A percentile compares a stretch with the other conserved stretches of the same genome.
Conservation (phyloP, 2,329 filamentous ascomycete species). For the Monosporascus sp. region DNA sequence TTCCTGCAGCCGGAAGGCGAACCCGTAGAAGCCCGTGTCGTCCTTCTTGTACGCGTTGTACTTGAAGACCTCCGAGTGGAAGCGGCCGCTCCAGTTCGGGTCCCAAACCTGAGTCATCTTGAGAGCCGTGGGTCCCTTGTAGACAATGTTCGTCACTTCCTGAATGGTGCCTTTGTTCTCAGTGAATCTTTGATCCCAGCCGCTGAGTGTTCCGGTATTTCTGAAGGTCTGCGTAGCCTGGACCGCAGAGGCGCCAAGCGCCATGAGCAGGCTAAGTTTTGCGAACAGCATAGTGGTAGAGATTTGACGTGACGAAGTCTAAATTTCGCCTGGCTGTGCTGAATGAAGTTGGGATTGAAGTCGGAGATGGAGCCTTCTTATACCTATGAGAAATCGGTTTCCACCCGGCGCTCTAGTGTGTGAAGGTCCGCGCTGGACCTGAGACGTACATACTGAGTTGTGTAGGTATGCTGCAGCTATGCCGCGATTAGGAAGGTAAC, state of each 20-base stretch:
- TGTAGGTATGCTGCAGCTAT: too few relatives aligned
- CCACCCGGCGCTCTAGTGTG: too few relatives aligned
- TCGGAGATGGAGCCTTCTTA: background rate
- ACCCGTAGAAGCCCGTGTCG: constrained; percentile 44
- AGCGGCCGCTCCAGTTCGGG: constrained; percentile 36
- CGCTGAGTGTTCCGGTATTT: constrained; percentile 35
- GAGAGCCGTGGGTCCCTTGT: constrained; percentile 33
- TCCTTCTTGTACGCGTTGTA: constrained; percentile 39
- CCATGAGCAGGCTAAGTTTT: constrained; percentile 9
- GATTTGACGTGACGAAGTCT: too few relatives aligned
- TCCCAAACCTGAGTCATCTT: constrained; percentile 42
- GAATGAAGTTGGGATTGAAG: background rate
- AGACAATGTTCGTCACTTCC: constrained; percentile 35
- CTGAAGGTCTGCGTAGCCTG: constrained; percentile 34
- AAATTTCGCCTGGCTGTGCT: background rate
- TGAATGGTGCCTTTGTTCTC: constrained; percentile 38
- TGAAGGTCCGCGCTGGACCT: too few relatives aligned
- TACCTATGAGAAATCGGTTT: background rate
- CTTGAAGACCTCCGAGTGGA: constrained; percentile 43
- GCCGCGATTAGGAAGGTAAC: too few relatives aligned
- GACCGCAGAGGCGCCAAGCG: constrained; percentile 17
- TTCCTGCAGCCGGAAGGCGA: constrained; percentile 42
- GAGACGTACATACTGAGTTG: too few relatives aligned
- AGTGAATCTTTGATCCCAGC: constrained; percentile 33
- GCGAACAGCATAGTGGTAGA: background rate